Base-by-base conservation (phyloP, 495 filamentous ascomycete species). In the Aspergillus nidulans region DNA sequence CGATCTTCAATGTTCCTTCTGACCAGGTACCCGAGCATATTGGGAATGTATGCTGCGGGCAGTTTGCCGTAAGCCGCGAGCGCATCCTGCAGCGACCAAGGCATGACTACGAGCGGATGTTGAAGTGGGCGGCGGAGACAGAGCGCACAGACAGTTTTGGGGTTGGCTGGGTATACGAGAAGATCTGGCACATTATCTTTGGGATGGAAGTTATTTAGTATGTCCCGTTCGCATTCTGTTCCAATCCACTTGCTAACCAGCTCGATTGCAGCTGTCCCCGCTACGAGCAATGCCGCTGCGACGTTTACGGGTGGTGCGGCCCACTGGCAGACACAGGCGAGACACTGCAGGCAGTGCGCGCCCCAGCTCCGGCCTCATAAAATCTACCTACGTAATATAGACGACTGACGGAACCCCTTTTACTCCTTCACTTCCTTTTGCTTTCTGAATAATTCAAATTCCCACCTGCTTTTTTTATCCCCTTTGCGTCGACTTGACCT, bases 1-100 rank as follows among this genome's bases (percentile, higher is more conserved):
- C 65, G 2, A 56, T 75, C 0, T 67, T 75, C n/a, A 48, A 60
- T 13, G 67, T 67, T 4, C 24, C 52, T 0, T 13, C 43, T 6
- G 60, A 67, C 0, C 40, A 69, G 15, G 73, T 75, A 0, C 77
- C 75, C 2, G 58, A 60, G 10, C 52, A 59, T 7, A 71, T 79
- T 15, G 75, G 75, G 10, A 71, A 72, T 19, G 65, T 74, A 16
- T 81, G 77, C 59, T 81, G 77, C 46, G 77, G 68, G 0, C 77
- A 81, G 52, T 81, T 81, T 51, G 76, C 72, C 8, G 71, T 73
- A 2, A 74, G 71, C 21, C 68, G 71, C 15, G 66, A 72, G n/a
- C 66, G 67, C 34, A 75, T 79, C 12, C 61, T 46, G 16, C 58
- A 64, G n/a, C 68, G 77, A 4, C 67, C 72, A 0, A 64, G 59